phyloP scores from a whole-genome alignment of 176 grass and related monocot species.

The Dactylis glomerata region DNA sequence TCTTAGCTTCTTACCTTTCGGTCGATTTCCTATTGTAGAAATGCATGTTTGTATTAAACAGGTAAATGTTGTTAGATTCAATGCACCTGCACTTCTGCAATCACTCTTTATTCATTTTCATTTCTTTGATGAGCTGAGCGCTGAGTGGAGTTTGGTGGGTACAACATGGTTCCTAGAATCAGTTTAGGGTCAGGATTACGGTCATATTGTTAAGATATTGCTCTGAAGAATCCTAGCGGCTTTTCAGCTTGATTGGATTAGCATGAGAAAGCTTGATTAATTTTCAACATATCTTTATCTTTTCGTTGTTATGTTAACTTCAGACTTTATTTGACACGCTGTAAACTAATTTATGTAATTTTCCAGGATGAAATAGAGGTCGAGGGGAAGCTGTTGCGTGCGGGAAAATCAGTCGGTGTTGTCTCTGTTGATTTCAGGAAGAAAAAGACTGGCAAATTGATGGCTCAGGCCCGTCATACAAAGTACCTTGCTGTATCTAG shows the following conservation, averaged over 20 bases:
- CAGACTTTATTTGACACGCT: background rate
- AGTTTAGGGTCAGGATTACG: background rate
- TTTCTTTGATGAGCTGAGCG: background rate
- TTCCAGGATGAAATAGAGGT: constrained; percentile 92
- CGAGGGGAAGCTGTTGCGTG: constrained; percentile 64
- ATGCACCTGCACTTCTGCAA: background rate
- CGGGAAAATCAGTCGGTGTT: constrained; percentile 62
- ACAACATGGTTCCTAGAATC: background rate
- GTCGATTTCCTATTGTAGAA: background rate
- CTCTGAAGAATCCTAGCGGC: background rate
- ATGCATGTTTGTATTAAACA: background rate
- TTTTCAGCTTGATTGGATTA: background rate
- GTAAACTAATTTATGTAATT: constrained; percentile 19
- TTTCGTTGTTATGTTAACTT: background rate
- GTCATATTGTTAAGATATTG: background rate
- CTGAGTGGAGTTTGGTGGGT: background rate
- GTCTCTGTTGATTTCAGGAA: constrained; percentile 73
- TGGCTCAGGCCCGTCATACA: constrained; percentile 80
- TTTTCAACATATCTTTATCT: constrained; percentile 6
- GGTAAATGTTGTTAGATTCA: background rate
- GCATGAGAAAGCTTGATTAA: background rate
- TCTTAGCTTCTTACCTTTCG: constrained; percentile 1
- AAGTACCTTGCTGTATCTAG: constrained; percentile 86
- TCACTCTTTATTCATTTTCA: background rate
- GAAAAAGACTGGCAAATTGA: constrained; percentile 70